Conservation (phyloP, 2,329 filamentous ascomycete species). For the Diaporthe amygdali region DNA sequence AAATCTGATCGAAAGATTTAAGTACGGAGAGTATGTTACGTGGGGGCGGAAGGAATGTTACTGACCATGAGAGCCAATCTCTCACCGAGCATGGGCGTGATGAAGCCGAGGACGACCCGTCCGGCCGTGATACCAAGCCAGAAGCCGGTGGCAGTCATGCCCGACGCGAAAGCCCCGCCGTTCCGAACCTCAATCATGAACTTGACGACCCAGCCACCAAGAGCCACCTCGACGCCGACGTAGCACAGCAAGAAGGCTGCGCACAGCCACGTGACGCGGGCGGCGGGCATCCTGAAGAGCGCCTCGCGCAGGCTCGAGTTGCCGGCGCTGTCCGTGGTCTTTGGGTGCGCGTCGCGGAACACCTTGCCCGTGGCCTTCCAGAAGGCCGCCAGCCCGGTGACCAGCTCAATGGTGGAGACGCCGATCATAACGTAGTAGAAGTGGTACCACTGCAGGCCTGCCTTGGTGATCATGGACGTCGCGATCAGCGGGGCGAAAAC, state of each 20-base stretch:
- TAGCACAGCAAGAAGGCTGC: slow-evolving; percentile 77
- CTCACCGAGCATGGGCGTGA: slow-evolving; percentile 75
- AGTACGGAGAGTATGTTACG: slow-evolving; percentile 26
- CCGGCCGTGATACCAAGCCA: slow-evolving; percentile 82
- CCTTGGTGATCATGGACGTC: slow-evolving; percentile 72
- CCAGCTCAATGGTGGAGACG: slow-evolving; percentile 59
- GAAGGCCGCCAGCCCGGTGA: slow-evolving; percentile 56
- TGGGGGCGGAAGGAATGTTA: not conserved
- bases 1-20: slow-evolving; percentile 45
- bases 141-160: slow-evolving; percentile 79
- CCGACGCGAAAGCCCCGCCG: slow-evolving; percentile 70
- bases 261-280: slow-evolving; percentile 70
- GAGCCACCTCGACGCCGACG: slow-evolving; percentile 75
- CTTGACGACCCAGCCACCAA: slow-evolving; percentile 83
- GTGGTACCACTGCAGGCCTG: slow-evolving; percentile 65
- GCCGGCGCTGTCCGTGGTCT: slow-evolving; percentile 30
- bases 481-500: slow-evolving; percentile 73
- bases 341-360: slow-evolving; percentile 50
- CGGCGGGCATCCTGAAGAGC: slow-evolving; percentile 47
- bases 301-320: slow-evolving; percentile 38
- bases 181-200: slow-evolving; percentile 81
- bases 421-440: slow-evolving; percentile 79
- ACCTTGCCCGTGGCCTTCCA: slow-evolving; percentile 60
- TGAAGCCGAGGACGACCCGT: slow-evolving; percentile 72
- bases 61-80: slow-evolving; percentile 57